Evolutionary conservation across 345 rosid genomes (phyloP).

Genomic region (Ceriops zippeliana): DNA sequence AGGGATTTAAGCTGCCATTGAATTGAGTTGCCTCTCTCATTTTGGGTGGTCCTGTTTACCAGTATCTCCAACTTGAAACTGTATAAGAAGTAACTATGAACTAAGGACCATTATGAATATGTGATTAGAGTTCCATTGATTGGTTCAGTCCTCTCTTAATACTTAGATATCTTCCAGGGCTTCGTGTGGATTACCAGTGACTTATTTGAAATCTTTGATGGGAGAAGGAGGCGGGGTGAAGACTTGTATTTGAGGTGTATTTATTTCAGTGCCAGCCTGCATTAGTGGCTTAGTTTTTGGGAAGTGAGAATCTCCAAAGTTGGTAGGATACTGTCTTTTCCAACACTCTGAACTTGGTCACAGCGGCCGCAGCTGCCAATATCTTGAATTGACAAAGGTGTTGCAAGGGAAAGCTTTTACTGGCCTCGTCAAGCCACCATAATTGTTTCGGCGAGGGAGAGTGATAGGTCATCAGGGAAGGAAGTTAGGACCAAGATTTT

Average conservation of each 20-base stretch:
- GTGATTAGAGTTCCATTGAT: not conserved
- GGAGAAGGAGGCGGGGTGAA: not conserved
- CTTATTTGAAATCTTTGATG: constrained; percentile 1
- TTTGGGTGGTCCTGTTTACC: not conserved
- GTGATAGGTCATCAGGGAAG: not conserved
- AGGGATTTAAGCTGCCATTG: constrained; percentile 14
- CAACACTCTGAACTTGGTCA: not conserved
- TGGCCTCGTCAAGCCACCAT: not conserved
- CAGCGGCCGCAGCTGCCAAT: not conserved
- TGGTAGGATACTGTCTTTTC: not conserved
- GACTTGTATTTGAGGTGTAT: not conserved
- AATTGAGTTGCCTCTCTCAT: constrained; percentile 1
- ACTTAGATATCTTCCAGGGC: not conserved
- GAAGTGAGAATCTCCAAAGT: not conserved
- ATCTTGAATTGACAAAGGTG: not conserved
- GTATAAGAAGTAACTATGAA: constrained; percentile 5
- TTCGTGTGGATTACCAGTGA: not conserved
- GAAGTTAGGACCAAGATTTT: not conserved
- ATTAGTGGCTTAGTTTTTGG: not conserved
- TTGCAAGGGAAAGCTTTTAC: not conserved
- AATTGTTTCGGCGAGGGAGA: not conserved
- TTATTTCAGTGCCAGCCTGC: not conserved
- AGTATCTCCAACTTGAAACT: constrained; percentile 4
- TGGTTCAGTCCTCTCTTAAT: not conserved
- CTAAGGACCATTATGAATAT: not conserved